phyloP scores from a whole-genome alignment of 257 asterid genomes.

The Voacanga thouarsii region DNA sequence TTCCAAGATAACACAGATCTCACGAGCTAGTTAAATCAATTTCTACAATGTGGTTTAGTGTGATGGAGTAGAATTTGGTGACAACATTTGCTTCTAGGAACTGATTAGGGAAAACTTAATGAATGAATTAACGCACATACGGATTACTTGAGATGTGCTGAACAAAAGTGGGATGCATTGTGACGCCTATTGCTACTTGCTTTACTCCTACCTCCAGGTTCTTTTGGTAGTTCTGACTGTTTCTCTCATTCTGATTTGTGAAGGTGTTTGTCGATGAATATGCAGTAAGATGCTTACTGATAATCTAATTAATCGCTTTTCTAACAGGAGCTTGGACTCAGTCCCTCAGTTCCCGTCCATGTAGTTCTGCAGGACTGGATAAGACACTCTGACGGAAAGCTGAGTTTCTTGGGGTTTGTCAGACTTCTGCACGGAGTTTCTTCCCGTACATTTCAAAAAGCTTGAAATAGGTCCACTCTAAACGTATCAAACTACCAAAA shows the following conservation, averaged over 20 bases:
- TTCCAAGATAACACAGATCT: neutral
- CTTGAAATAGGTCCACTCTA: slow-evolving; percentile 19
- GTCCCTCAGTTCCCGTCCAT: slow-evolving; percentile 86
- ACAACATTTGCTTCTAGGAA: neutral
- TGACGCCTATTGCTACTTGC: neutral
- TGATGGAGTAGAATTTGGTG: neutral
- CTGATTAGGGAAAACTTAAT: neutral
- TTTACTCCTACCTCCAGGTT: neutral
- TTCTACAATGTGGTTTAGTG: neutral
- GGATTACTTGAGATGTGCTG: neutral
- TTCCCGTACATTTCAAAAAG: slow-evolving; percentile 69
- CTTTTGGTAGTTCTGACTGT: neutral
- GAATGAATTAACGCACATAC: neutral
- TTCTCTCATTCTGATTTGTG: neutral
- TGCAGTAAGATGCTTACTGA: neutral
- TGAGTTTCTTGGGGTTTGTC: slow-evolving; percentile 89
- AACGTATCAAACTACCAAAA: neutral
- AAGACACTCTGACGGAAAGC: slow-evolving; percentile 87
- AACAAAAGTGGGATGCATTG: neutral
- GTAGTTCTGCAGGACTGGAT: slow-evolving; percentile 96
- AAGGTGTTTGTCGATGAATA: neutral
- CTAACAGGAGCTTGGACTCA: slow-evolving; percentile 76
- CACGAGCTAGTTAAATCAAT: too few species aligned
- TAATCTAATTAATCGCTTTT: neutral
- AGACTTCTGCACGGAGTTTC: slow-evolving; percentile 85